Percentiles rank a stretch among this genome's conserved stretches.
These are phyloP conservation scores for Amphichorda felina DNA, from an alignment of 2,329 filamentous ascomycete species.

Conservation along the genomic window DNA sequence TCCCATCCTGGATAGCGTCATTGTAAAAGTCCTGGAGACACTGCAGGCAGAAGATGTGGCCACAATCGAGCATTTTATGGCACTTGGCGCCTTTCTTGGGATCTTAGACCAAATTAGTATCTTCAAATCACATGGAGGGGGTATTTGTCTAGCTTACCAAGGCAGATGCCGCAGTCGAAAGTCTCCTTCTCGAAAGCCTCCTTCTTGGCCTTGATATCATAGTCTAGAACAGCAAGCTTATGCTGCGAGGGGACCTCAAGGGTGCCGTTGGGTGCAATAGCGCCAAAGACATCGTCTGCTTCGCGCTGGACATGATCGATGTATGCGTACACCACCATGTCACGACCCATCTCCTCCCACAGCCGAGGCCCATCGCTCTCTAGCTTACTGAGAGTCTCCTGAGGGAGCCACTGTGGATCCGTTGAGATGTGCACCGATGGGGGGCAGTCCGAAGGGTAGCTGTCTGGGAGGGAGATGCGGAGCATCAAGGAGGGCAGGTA, in stretches of 20 bases:
- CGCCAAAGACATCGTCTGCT: slow-evolving; percentile 48
- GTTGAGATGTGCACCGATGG: slow-evolving; percentile 40
- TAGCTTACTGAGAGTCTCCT: slow-evolving; percentile 32
- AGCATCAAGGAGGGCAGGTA: slow-evolving; percentile 48
- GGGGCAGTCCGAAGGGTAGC: slow-evolving; percentile 43
- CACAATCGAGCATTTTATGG: slow-evolving; percentile 71
- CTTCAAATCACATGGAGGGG: background rate
- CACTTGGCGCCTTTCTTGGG: slow-evolving; percentile 80
- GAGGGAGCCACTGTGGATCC: slow-evolving; percentile 44
- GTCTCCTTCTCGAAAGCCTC: slow-evolving; percentile 72
- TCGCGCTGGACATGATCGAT: slow-evolving; percentile 51
- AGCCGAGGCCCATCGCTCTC: slow-evolving; percentile 36
- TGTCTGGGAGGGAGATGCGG: slow-evolving; percentile 39
- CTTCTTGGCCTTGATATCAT: slow-evolving; percentile 62
- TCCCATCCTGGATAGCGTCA: slow-evolving; percentile 74
- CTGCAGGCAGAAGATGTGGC: slow-evolving; percentile 81
- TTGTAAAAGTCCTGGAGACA: slow-evolving; percentile 89
- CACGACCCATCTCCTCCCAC: slow-evolving; percentile 51
- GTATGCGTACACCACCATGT: slow-evolving; percentile 48
- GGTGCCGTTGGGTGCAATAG: slow-evolving; percentile 32
- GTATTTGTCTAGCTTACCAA: slow-evolving; percentile 33
- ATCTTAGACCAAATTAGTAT: slow-evolving; percentile 34
- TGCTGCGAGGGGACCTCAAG: slow-evolving; percentile 42
- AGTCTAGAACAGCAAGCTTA: slow-evolving; percentile 65
- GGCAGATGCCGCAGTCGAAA: slow-evolving; percentile 78